Evolutionary conservation across 2,329 filamentous ascomycete genomes (phyloP).

Genomic region (Cladosporium sp.): DNA sequence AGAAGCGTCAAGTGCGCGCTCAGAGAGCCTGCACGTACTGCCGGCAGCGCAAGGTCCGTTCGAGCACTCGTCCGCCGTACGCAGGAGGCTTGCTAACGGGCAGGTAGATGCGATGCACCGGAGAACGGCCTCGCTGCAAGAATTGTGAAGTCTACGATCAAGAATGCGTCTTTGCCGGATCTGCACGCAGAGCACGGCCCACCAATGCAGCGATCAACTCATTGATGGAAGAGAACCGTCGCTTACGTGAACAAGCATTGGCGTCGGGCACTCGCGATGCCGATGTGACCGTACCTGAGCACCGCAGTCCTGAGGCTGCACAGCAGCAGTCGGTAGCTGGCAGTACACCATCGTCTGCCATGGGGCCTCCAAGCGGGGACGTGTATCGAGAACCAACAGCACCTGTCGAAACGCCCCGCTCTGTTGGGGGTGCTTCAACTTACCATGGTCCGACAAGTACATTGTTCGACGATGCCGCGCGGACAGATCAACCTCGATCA

Average conservation of each 20-base stretch:
- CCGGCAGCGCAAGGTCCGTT: constrained; percentile 15
- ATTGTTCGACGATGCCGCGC: constrained; percentile 41
- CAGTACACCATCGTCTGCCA: neutral
- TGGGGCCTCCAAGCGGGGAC: neutral
- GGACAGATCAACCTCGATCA: constrained; percentile 7
- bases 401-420: constrained; percentile 13
- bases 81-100: constrained; percentile 13
- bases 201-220: constrained; percentile 19
- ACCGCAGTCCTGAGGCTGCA: neutral
- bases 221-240: constrained; percentile 19
- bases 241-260: constrained; percentile 13
- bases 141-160: constrained; percentile 46
- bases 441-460: constrained; percentile 50
- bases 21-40: constrained; percentile 15
- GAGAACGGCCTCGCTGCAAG: constrained; percentile 41
- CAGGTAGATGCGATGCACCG: constrained; percentile 48
- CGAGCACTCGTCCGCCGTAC: neutral
- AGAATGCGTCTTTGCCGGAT: constrained; percentile 41
- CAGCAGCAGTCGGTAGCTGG: neutral
- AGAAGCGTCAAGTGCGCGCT: constrained; percentile 13
- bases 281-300: constrained; percentile 27
- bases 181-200: constrained; percentile 28
- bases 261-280: neutral
- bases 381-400: neutral
- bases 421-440: constrained; percentile 32